These are phyloP conservation scores for Nectriaceae sp. DNA, from an alignment of 2,329 filamentous ascomycete species.

Conservation along the genomic window DNA sequence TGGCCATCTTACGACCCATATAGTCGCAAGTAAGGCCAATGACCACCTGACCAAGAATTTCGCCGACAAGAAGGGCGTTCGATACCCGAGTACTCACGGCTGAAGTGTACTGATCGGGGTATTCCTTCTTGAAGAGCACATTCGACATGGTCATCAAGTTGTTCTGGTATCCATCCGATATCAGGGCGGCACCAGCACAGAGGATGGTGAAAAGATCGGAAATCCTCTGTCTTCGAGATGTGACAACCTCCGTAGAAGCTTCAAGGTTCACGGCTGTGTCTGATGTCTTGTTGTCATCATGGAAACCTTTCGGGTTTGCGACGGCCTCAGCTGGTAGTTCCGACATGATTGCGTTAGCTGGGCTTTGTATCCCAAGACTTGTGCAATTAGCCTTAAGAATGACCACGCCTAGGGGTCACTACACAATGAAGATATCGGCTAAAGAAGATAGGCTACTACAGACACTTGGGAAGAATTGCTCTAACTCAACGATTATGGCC, in stretches of 20 bases:
- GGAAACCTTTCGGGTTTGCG: not conserved
- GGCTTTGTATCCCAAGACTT: not conserved
- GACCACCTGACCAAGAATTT: slow-evolving; percentile 43
- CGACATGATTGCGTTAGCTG: not conserved
- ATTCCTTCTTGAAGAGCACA: slow-evolving; percentile 34
- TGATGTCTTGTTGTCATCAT: not conserved
- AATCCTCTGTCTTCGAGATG: slow-evolving; percentile 4
- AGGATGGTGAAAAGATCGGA: slow-evolving; percentile 16
- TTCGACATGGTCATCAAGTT: slow-evolving; percentile 39
- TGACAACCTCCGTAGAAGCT: not conserved
- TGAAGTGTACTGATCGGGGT: slow-evolving; percentile 37
- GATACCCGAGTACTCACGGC: slow-evolving; percentile 42
- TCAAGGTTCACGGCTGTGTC: slow-evolving; percentile 3
- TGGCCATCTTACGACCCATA: slow-evolving; percentile 48
- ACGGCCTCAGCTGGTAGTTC: not conserved
- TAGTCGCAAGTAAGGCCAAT: slow-evolving; percentile 49
- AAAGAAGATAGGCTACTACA: not conserved
- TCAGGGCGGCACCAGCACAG: slow-evolving; percentile 35
- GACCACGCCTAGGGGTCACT: too few species aligned
- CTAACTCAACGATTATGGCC: not conserved
- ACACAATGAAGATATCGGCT: too few species aligned
- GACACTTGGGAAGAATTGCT: not conserved
- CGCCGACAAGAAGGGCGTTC: slow-evolving; percentile 43
- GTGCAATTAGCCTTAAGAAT: too few species aligned
- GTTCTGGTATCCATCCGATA: slow-evolving; percentile 40